Evolutionary conservation across 2,329 filamentous ascomycete species (phyloP).

Genomic region (Pseudogymnoascus sp.): DNA sequence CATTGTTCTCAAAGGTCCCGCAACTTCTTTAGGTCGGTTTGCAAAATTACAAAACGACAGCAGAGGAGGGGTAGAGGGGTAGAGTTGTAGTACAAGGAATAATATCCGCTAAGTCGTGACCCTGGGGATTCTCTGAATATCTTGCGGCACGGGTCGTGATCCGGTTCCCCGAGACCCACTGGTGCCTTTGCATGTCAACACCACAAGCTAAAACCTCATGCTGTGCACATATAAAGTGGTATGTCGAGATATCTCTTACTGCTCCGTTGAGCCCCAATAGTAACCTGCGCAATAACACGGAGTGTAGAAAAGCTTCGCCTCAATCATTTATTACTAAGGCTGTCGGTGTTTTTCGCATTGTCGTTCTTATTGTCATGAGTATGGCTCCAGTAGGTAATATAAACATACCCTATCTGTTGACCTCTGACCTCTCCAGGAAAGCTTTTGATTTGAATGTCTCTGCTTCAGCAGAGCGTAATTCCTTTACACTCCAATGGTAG

Average conservation of each 20-base stretch:
- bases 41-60: neutral
- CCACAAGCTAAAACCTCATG: neutral
- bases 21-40: no score
- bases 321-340: no score
- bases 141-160: neutral
- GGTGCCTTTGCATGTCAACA: neutral
- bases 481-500: slow-evolving; percentile 22
- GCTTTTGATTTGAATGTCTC: neutral
- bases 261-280: neutral
- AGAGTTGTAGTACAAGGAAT: neutral
- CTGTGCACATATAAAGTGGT: neutral
- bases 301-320: no score
- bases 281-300: no score
- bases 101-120: neutral
- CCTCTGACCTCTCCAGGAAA: neutral
- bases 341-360: neutral
- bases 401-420: neutral
- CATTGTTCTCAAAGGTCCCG: neutral
- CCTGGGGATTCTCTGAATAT: neutral
- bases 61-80: neutral
- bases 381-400: neutral
- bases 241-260: neutral
- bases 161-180: neutral
- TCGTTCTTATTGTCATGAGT: neutral
- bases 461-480: neutral